Evolutionary conservation across 768 basidiomycete species (phyloP), one percentile per base, ranked within the genome.

Genomic region (Agrocybe chaxingu): DNA sequence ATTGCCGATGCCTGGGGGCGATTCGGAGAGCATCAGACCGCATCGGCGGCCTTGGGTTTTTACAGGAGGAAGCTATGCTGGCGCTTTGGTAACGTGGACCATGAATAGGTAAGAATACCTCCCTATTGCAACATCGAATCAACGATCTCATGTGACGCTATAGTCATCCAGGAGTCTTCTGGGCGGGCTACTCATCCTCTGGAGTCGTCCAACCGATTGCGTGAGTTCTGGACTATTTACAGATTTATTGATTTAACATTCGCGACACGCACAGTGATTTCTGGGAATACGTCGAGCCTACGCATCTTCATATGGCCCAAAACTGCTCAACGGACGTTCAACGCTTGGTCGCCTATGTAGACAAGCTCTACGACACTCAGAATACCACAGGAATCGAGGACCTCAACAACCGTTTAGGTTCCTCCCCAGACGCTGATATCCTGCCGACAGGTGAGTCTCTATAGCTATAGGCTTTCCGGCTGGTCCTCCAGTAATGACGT

Each of bases 311-410:
- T 57, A 87, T 87, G 84, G 81, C 85, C 1, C 34, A 55, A 54
- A 89, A 89, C 62, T 89, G 87, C 65, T 87, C 85, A 10, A 76
- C 83, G 0, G 87, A 89, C 56, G 75, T 87, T 29, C 68, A 84
- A 60, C 75, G 74, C 3, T 84, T 81, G 10, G 74, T 88, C 45
- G 58, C 73, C 5, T 75, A 86, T 56, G 66, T 87, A 33, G 87
- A 88, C 58, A 37, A 71, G 47, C 76, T 80, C 7, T 80, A 85
- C 53, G 64, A 65, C 0, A 66, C 66, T 2, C 69, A 70, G 0
- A 68, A 81, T 53, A 47, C 59, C 5, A 63, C 64, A 16, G 76
- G 78, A 3, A 81, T 85, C 34, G 64, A 79, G 46, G 56, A 53
- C 16, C 62, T 88, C 53, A 83, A 87, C 62, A 68, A 74, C 12